Evolutionary conservation across 2,329 filamentous ascomycete species (phyloP).

Genomic region (Hypoxylon sp.): DNA sequence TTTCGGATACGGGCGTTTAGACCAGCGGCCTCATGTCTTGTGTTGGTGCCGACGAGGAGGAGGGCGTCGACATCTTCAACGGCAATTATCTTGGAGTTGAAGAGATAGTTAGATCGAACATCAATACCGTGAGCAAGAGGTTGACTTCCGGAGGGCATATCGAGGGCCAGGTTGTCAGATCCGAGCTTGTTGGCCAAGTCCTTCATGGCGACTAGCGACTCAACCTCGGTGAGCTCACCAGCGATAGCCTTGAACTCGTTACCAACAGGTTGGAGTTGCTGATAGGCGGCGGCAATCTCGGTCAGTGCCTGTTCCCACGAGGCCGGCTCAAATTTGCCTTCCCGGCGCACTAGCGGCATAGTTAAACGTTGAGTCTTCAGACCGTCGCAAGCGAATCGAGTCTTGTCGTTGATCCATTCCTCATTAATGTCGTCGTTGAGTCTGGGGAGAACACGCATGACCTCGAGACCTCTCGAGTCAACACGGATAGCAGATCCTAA

Average conservation of each 20-base stretch:
- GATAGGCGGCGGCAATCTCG: slow-evolving; percentile 86
- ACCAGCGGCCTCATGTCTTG: slow-evolving; percentile 93
- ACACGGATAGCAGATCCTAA: slow-evolving; percentile 95
- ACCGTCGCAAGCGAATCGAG: slow-evolving; percentile 95
- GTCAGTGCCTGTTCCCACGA: slow-evolving; percentile 96
- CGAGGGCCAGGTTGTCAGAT: slow-evolving; percentile 94
- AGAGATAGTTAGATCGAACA: slow-evolving; percentile 92
- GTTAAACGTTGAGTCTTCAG: slow-evolving; percentile 96
- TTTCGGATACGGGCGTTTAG: slow-evolving; percentile 97
- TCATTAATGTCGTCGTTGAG: slow-evolving; percentile 99
- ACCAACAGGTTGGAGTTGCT: slow-evolving; percentile 83
- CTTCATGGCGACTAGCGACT: slow-evolving; percentile 96
- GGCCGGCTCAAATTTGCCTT: slow-evolving; percentile 91
- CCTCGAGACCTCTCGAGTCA: slow-evolving; percentile 92
- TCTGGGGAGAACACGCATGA: slow-evolving; percentile 93
- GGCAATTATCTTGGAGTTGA: slow-evolving; percentile 95
- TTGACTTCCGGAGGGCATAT: slow-evolving; percentile 85
- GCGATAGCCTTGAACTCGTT: slow-evolving; percentile 98
- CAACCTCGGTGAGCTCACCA: slow-evolving; percentile 90
- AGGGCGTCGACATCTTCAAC: slow-evolving; percentile 95
- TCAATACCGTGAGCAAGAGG: slow-evolving; percentile 95
- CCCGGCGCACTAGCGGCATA: slow-evolving; percentile 88
- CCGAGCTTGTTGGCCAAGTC: slow-evolving; percentile 96
- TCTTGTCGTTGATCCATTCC: slow-evolving; percentile 99
- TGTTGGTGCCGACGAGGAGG: slow-evolving; percentile 94